These are phyloP conservation scores for Phytomonas francai DNA, from an alignment of 208 protist genomes.

Conservation along the genomic window DNA sequence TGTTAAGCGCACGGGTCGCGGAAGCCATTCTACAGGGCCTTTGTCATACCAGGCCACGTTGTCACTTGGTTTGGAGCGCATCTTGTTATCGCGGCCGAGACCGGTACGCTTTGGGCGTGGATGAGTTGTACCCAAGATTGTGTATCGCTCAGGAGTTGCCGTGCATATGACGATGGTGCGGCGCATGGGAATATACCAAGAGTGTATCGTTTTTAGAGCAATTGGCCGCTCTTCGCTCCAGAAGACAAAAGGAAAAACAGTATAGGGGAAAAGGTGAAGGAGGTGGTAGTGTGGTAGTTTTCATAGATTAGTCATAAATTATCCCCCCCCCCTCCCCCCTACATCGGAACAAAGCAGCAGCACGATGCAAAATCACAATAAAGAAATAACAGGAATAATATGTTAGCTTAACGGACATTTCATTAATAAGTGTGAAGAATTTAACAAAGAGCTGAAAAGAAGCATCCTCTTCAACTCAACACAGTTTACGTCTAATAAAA, in stretches of 20 bases:
- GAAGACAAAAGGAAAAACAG: background rate
- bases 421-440: background rate
- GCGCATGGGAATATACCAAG: constrained; percentile 20
- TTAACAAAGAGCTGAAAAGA: background rate
- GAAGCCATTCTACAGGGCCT: constrained; percentile 86
- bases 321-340: background rate
- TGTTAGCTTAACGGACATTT: background rate
- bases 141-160: constrained; percentile 69
- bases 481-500: background rate
- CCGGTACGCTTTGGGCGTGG: constrained; percentile 56
- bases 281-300: background rate
- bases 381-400: background rate
- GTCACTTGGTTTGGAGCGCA: constrained; percentile 85
- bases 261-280: background rate
- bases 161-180: constrained; percentile 29
- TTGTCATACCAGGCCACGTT: constrained; percentile 88
- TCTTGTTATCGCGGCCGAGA: constrained; percentile 74
- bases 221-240: background rate
- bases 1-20: constrained; percentile 72
- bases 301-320: background rate
- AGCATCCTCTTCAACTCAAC: background rate
- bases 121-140: constrained; percentile 65
- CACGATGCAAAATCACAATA: background rate
- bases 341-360: background rate
- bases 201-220: background rate